These are phyloP conservation scores for Peniophora sp. DNA, from an alignment of 1,284 basidiomycete species.

Conservation along the genomic window DNA sequence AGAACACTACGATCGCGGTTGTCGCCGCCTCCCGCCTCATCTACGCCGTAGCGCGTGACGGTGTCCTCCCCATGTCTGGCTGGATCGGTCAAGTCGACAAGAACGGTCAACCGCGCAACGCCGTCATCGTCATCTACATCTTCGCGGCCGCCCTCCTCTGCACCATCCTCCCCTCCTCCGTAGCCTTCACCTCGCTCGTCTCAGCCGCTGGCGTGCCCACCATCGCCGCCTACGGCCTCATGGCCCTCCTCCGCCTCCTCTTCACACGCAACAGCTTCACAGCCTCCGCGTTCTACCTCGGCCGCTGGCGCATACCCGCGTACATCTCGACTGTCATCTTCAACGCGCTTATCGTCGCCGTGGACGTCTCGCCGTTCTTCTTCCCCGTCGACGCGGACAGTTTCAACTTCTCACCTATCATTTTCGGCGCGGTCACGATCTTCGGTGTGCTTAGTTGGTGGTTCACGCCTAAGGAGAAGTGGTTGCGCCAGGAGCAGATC, in stretches of 20 bases:
- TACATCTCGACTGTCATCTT: conserved; percentile 63
- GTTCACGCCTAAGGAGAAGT: conserved; percentile 66
- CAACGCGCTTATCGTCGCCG: conserved; percentile 66
- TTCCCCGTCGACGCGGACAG: conserved; percentile 67
- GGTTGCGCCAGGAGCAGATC: conserved; percentile 62
- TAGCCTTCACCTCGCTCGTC: conserved; percentile 80
- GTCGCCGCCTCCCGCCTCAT: conserved; percentile 80
- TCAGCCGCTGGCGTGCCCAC: conserved; percentile 78
- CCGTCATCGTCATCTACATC: conserved; percentile 74
- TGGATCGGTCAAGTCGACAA: conserved; percentile 74
- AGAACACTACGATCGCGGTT: conserved; percentile 80
- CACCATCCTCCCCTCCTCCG: conserved; percentile 78
- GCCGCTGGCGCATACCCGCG: conserved; percentile 55
- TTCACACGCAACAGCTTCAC: conserved; percentile 73
- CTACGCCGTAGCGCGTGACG: conserved; percentile 83
- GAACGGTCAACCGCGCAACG: conserved; percentile 69
- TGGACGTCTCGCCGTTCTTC: conserved; percentile 77
- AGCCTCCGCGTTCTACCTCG: conserved; percentile 62
- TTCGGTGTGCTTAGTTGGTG: conserved; percentile 73
- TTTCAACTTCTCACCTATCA: conserved; percentile 77
- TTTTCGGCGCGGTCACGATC: conserved; percentile 70
- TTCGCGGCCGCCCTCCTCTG: conserved; percentile 69
- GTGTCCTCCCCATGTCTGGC: conserved; percentile 70
- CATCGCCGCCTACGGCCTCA: conserved; percentile 76
- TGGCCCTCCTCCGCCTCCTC: conserved; percentile 61